Conservation (phyloP, 1,139 yeast genomes). For the Groenewaldozyma auringiensis region DNA sequence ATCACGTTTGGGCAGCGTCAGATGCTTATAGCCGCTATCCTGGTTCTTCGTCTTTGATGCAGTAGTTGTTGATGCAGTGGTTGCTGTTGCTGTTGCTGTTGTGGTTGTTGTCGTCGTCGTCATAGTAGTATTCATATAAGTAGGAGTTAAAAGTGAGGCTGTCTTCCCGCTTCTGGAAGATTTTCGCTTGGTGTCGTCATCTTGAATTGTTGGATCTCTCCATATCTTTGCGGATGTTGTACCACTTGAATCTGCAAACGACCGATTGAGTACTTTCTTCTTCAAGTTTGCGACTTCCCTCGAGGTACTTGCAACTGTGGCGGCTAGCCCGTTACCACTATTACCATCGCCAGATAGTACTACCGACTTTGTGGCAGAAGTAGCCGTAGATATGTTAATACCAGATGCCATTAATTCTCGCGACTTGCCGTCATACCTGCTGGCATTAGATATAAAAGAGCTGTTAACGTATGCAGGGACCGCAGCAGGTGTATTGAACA, state of each 20-base stretch:
- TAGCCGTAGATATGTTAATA: conserved; percentile 53
- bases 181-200: conserved; percentile 11
- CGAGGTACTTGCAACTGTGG: conserved; percentile 58
- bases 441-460: background rate
- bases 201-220: conserved; percentile 6
- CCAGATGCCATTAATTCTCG: conserved; percentile 78
- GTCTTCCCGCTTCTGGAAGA: conserved; percentile 11
- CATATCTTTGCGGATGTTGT: background rate
- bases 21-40: background rate
- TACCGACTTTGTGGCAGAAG: conserved; percentile 33
- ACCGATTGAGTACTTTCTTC: conserved; percentile 34
- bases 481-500: background rate
- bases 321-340: conserved; percentile 64
- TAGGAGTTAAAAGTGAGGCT: background rate
- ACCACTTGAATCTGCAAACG: background rate
- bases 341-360: conserved; percentile 30
- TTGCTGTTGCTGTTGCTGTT: background rate
- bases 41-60: background rate
- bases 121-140: background rate
- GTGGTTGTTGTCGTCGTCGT: background rate
- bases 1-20: background rate
- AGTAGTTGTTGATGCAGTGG: background rate
- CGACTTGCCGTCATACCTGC: conserved; percentile 26
- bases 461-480: background rate
- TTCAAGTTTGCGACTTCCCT: conserved; percentile 56